Percentiles rank a stretch among this genome's conserved stretches.
These are phyloP conservation scores for Sungouiozyma intestinalis DNA, from an alignment of 805 yeast species.

Conservation along the genomic window DNA sequence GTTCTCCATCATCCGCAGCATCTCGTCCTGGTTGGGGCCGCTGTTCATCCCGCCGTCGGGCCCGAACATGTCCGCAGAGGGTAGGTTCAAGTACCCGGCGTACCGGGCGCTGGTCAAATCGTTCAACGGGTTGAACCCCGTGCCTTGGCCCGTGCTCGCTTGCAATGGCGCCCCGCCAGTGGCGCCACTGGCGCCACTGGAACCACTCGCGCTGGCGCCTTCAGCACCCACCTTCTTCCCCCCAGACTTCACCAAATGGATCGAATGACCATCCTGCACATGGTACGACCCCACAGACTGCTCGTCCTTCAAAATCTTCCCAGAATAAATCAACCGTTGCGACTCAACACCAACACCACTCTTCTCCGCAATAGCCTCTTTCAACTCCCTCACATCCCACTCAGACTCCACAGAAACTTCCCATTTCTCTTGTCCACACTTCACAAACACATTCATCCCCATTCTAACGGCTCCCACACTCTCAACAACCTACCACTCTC, in stretches of 20 bases:
- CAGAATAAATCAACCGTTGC: conserved; percentile 87
- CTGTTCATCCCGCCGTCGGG: conserved; percentile 69
- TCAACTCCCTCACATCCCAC: conserved; percentile 56
- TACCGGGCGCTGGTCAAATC: conserved; percentile 92
- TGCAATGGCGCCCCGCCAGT: conserved; percentile 46
- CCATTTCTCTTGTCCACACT: conserved; percentile 71
- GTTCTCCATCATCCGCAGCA: conserved; percentile 63
- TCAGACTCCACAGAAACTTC: conserved; percentile 45
- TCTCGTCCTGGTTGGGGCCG: conserved; percentile 67
- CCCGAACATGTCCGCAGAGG: conserved; percentile 81
- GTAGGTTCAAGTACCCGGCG: conserved; percentile 79
- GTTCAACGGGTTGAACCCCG: conserved; percentile 81
- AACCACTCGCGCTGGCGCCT: background rate
- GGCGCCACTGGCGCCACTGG: conserved; percentile 13
- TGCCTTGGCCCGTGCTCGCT: conserved; percentile 72
- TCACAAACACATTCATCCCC: conserved; percentile 23
- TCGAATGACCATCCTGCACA: conserved; percentile 74
- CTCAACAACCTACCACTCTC: background rate
- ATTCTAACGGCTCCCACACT: conserved; percentile 8
- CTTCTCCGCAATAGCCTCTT: conserved; percentile 48
- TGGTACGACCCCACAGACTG: conserved; percentile 69
- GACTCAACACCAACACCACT: conserved; percentile 63
- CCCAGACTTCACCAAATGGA: conserved; percentile 84
- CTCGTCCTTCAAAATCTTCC: conserved; percentile 80
- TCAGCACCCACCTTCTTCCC: conserved; percentile 28